phyloP scores from a whole-genome alignment of 2,329 filamentous ascomycete genomes.

The Beauveria sp. region DNA sequence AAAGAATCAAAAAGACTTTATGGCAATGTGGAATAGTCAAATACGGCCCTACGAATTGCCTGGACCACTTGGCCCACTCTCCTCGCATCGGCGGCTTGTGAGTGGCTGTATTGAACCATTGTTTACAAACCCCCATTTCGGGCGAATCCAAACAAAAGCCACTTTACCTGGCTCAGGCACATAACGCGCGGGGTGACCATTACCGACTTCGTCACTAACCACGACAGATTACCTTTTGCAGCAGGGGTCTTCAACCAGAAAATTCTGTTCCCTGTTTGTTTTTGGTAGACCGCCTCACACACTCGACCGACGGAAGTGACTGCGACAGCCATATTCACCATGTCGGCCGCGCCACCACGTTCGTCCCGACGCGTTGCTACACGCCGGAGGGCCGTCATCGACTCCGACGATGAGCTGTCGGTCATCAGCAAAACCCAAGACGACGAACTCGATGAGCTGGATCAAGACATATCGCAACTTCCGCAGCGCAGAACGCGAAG shows the following conservation, averaged over 20 bases:
- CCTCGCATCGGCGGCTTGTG: not conserved
- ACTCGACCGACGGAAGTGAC: not conserved
- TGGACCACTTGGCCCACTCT: not conserved
- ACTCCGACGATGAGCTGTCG: constrained; percentile 71
- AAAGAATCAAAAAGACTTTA: not conserved
- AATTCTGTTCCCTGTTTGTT: not conserved
- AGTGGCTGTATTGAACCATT: constrained; percentile 18
- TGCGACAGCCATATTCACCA: constrained; percentile 14
- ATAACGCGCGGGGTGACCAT: constrained; percentile 16
- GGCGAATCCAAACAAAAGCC: constrained; percentile 31
- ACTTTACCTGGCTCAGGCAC: not conserved
- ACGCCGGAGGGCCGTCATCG: constrained; percentile 66
- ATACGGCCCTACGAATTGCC: not conserved
- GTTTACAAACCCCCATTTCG: constrained; percentile 34
- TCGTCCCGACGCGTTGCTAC: constrained; percentile 39
- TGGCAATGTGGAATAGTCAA: too few species aligned
- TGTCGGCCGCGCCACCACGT: constrained; percentile 33
- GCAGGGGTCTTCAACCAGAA: not conserved
- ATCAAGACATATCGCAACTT: constrained; percentile 55
- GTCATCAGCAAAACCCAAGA: constrained; percentile 43
- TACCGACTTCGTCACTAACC: constrained; percentile 5
- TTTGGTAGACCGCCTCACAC: not conserved
- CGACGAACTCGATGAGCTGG: constrained; percentile 63
- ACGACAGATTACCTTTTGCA: not conserved
- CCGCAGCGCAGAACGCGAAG: constrained; percentile 21